A percentile compares a stretch with the other conserved stretches of the same genome.
These are phyloP conservation scores for Diplodia scrobiculata DNA, from an alignment of 2,329 filamentous ascomycete genomes.

Conservation along the genomic window DNA sequence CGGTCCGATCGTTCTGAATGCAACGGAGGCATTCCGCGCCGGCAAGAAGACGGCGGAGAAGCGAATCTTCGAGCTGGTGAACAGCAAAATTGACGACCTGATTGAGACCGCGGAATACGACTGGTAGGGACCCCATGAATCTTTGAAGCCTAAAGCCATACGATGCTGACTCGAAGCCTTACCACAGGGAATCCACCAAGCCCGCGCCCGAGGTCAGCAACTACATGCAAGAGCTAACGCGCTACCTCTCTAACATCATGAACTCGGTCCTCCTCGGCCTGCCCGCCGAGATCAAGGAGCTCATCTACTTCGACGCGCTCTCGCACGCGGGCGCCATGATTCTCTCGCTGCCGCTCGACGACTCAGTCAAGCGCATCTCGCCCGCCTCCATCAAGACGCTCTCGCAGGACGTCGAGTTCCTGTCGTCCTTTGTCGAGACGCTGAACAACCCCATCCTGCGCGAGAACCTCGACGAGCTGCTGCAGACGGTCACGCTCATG, in stretches of 20 bases:
- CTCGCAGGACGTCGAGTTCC: constrained; percentile 78
- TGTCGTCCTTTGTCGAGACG: constrained; percentile 81
- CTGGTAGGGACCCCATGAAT: constrained; percentile 58
- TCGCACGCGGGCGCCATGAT: constrained; percentile 88
- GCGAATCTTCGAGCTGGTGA: constrained; percentile 96
- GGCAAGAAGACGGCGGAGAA: constrained; percentile 97
- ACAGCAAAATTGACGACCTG: constrained; percentile 97
- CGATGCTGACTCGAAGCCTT: neutral
- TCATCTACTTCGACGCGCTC: constrained; percentile 96
- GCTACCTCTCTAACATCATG: constrained; percentile 95
- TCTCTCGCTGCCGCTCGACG: constrained; percentile 75
- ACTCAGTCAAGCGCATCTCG: constrained; percentile 82
- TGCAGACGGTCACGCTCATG: constrained; percentile 89
- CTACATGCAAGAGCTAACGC: constrained; percentile 93
- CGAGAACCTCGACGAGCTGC: constrained; percentile 87
- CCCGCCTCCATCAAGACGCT: constrained; percentile 80
- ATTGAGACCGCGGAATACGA: constrained; percentile 98
- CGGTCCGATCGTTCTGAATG: constrained; percentile 74
- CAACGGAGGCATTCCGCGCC: constrained; percentile 81
- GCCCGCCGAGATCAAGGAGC: constrained; percentile 93
- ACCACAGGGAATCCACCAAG: constrained; percentile 29
- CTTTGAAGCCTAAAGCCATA: neutral
- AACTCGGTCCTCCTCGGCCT: constrained; percentile 87
- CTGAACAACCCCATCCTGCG: constrained; percentile 86
- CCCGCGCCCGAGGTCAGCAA: constrained; percentile 74